Conservation (phyloP, 2,329 filamentous ascomycete species). For the Penicillium sclerotiorum region DNA sequence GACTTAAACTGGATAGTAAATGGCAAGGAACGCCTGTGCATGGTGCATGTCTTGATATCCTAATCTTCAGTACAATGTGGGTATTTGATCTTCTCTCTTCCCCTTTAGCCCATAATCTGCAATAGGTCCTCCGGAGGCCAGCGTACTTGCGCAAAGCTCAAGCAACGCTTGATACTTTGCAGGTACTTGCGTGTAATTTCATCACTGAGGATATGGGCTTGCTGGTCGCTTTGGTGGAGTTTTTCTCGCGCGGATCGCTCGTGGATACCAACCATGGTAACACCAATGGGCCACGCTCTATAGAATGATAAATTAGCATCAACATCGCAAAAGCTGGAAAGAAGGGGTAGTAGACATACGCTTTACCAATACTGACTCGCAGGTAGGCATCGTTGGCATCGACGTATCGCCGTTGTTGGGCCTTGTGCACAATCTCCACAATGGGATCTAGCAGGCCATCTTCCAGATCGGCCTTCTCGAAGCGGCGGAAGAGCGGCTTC, state of each 20-base stretch:
- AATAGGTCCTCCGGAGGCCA: slow-evolving; percentile 93
- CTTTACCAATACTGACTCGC: slow-evolving; percentile 89
- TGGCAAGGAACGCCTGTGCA: background rate
- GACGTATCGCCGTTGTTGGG: slow-evolving; percentile 88
- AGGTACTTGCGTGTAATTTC: slow-evolving; percentile 94
- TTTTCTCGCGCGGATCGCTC: slow-evolving; percentile 95
- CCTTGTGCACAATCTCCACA: slow-evolving; percentile 86
- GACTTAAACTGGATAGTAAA: no score
- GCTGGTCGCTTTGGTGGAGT: slow-evolving; percentile 74
- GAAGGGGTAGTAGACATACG: slow-evolving; percentile 46
- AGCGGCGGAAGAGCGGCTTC: slow-evolving; percentile 83
- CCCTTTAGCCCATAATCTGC: slow-evolving; percentile 82
- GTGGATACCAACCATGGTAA: slow-evolving; percentile 99
- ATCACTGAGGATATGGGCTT: slow-evolving; percentile 96
- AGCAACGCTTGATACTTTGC: slow-evolving; percentile 94
- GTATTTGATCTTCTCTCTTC: background rate
- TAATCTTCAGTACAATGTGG: background rate
- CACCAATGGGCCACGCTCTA: slow-evolving; percentile 93
- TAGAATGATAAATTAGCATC: slow-evolving; percentile 16
- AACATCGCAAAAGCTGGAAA: background rate
- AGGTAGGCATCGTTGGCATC: slow-evolving; percentile 96
- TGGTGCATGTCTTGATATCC: no score
- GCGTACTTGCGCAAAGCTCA: slow-evolving; percentile 94
- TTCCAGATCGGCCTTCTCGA: slow-evolving; percentile 79
- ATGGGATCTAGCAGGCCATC: slow-evolving; percentile 78